Evolutionary conservation across 2,329 filamentous ascomycete genomes (phyloP).

Genomic region (Domatiomyces catenatus): DNA sequence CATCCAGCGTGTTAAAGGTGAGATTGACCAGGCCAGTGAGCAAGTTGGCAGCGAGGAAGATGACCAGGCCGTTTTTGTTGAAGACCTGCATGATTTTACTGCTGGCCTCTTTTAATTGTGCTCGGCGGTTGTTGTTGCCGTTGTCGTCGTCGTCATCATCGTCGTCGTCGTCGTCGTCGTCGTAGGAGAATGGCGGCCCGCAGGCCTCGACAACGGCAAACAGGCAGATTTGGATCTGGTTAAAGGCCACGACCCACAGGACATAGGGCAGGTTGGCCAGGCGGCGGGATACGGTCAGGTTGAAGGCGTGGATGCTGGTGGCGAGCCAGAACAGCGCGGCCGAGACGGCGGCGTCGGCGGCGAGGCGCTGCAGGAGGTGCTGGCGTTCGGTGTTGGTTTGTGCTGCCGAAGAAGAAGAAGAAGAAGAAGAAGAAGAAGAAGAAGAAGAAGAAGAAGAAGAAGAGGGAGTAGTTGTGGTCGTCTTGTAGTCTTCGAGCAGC

Average conservation of each 20-base stretch:
- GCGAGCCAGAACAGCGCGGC: constrained; percentile 51
- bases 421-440: background rate
- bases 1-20: constrained; percentile 65
- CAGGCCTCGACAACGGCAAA: constrained; percentile 65
- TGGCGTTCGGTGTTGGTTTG: constrained; percentile 3
- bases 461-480: background rate
- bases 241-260: constrained; percentile 84
- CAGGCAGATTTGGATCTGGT: constrained; percentile 62
- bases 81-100: constrained; percentile 68
- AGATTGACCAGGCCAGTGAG: constrained; percentile 82
- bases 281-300: constrained; percentile 66
- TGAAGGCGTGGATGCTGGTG: constrained; percentile 52
- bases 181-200: constrained; percentile 16
- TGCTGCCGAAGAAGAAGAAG: background rate
- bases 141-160: no score
- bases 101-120: constrained; percentile 51
- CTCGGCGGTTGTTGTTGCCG: constrained; percentile 22
- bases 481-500: constrained; percentile 2
- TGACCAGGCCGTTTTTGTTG: constrained; percentile 71
- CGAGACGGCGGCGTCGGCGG: constrained; percentile 39
- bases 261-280: constrained; percentile 89
- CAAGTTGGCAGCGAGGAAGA: constrained; percentile 81
- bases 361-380: constrained; percentile 7
- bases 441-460: background rate
- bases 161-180: constrained; percentile 38